These are phyloP conservation scores for Cubamyces lactineus DNA, from an alignment of 768 basidiomycete species.

Conservation along the genomic window DNA sequence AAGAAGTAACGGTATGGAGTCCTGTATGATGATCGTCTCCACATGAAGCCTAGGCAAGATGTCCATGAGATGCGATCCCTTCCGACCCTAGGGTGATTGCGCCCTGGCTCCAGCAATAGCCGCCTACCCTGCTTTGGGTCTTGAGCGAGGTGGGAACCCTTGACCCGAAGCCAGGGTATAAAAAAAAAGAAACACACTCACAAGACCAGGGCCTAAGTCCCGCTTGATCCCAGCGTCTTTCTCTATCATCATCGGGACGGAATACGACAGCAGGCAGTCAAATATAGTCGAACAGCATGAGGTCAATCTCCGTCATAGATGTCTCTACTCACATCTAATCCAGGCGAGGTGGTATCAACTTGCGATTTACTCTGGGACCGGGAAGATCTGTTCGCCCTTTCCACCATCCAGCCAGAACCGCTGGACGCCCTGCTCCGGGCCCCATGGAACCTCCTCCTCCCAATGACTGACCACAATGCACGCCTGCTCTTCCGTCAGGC, in stretches of 20 bases:
- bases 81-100: not conserved
- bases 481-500: slow-evolving; percentile 62
- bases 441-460: slow-evolving; percentile 92
- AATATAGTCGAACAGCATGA: too few relatives aligned
- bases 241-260: too few relatives aligned
- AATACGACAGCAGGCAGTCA: too few relatives aligned
- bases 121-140: too few relatives aligned
- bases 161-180: too few relatives aligned
- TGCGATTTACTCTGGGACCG: not conserved
- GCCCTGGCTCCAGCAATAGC: too few relatives aligned
- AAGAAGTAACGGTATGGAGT: not conserved
- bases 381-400: slow-evolving; percentile 20
- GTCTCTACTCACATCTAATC: too few relatives aligned
- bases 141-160: too few relatives aligned
- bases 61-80: not conserved
- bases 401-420: slow-evolving; percentile 42
- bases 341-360: not conserved
- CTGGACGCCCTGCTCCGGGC: slow-evolving; percentile 52
- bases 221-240: too few relatives aligned
- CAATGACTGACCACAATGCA: slow-evolving; percentile 89
- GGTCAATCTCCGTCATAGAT: too few relatives aligned
- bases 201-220: too few relatives aligned
- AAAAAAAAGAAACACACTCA: too few relatives aligned
- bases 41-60: not conserved
- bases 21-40: not conserved